Conservation (phyloP, 2,329 filamentous ascomycete species). For the Clarireedia hainanense region DNA sequence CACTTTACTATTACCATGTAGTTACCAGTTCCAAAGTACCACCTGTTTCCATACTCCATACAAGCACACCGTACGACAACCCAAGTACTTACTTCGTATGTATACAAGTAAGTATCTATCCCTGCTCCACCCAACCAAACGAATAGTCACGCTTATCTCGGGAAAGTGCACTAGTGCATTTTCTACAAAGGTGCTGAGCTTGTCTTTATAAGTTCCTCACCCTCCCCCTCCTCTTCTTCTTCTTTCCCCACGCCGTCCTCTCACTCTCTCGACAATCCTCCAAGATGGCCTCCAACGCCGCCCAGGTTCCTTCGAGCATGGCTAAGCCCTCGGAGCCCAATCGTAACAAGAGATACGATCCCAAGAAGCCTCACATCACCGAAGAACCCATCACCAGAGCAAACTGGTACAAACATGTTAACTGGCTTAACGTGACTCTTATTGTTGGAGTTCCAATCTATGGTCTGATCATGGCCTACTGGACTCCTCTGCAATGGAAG, state of each 20-base stretch:
- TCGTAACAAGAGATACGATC: slow-evolving; percentile 38
- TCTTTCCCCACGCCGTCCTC: background rate
- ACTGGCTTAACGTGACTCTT: slow-evolving; percentile 83
- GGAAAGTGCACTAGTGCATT: background rate
- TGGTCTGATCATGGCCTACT: slow-evolving; percentile 67
- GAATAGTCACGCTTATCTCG: background rate
- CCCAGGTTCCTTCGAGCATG: slow-evolving; percentile 22
- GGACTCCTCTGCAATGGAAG: slow-evolving; percentile 65
- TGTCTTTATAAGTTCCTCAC: slow-evolving; percentile 6
- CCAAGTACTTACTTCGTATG: no score
- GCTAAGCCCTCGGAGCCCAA: slow-evolving; percentile 23
- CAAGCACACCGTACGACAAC: no score
- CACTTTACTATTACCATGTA: background rate
- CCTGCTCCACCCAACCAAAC: background rate
- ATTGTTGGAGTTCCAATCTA: slow-evolving; percentile 70
- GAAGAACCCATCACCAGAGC: slow-evolving; percentile 70
- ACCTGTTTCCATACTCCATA: background rate
- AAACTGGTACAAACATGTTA: slow-evolving; percentile 90
- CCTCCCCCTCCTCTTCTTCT: background rate
- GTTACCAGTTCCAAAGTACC: no score
- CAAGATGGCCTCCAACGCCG: slow-evolving; percentile 9
- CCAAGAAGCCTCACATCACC: slow-evolving; percentile 75
- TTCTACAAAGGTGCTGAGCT: background rate
- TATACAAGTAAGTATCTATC: background rate
- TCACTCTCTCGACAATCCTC: slow-evolving; percentile 12